Evolutionary conservation across 352 stramenopile genomes (phyloP).

Genomic region (Globisporangium nodosum): DNA sequence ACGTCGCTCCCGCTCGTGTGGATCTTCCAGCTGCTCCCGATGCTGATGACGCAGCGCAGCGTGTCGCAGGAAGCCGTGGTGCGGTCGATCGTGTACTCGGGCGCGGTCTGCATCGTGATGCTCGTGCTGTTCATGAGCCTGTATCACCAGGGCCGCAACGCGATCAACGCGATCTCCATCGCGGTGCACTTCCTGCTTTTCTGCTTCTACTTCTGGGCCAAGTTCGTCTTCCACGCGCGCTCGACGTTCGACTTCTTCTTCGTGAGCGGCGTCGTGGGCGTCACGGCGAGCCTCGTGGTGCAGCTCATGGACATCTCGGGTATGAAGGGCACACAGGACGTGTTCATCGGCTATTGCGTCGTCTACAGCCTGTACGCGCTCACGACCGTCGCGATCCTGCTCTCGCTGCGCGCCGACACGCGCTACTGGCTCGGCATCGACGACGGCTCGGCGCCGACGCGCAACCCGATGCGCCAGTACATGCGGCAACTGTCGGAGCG

Average conservation of each 20-base stretch:
- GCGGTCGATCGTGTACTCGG: conserved; percentile 69
- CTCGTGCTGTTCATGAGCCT: conserved; percentile 57
- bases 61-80: conserved; percentile 70
- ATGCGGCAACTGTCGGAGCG: conserved; percentile 70
- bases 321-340: conserved; percentile 15
- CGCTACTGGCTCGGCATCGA: conserved; percentile 82
- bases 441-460: conserved; percentile 35
- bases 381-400: conserved; percentile 60
- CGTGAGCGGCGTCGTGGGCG: conserved; percentile 42
- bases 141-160: conserved; percentile 38
- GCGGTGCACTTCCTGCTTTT: conserved; percentile 49
- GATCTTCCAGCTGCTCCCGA: conserved; percentile 72
- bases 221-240: conserved; percentile 70
- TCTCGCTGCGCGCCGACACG: conserved; percentile 77
- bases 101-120: conserved; percentile 45
- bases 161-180: conserved; percentile 49
- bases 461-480: conserved; percentile 67
- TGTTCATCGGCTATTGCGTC: conserved; percentile 44
- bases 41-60: conserved; percentile 83
- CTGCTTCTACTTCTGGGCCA: conserved; percentile 73
- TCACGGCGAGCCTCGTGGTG: conserved; percentile 37
- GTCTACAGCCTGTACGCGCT: conserved; percentile 50
- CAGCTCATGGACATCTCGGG: conserved; percentile 38
- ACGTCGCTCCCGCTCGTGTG: conserved; percentile 55
- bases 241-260: conserved; percentile 86